Base-by-base conservation (phyloP, 192 early-diverging fungal species). In the Podila epicladia region DNA sequence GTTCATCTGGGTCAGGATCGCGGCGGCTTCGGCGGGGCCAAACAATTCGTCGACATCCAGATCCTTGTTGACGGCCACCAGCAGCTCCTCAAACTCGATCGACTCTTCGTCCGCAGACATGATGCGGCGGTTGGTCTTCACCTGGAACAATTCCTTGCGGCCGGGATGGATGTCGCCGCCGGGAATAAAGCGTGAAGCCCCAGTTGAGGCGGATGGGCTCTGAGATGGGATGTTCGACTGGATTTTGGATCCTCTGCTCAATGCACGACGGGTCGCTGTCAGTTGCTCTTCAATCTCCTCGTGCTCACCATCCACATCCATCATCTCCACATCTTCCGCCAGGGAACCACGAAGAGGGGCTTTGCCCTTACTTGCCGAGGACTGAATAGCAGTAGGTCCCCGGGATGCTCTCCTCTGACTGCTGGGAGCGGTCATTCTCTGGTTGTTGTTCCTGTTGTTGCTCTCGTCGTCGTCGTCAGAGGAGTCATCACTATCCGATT, bases 1-100 rank as follows among this genome's bases (percentile, higher is more conserved):
- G 63, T 86, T 82, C 93, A 94, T 88, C 48, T 72, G 78, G 33
- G 82, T 73, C 65, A 94, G 79, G 19, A 90, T 91, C 2, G 78
- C 78, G 29, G 89, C 86, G 4, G 88, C 87, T 86, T 94, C 92
- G 55, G 67, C 65, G 4, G 82, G 62, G 24, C 85, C 84, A 69
- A 93, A 94, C 22, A 72, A 70, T 31, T 75, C 70, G 20, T 73
- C 45, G 5, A 72, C 58, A 20, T 68, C 49, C 20, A 92, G 65
- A 9, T 70, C 76, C 28, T 73, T 77, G 79, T 92, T 94, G 59
- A 93, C 82, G 41, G 84, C 85, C 15, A 77, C 69, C 64, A 92
- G 67, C 60, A 92, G 85, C 22, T 82, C 72, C 57, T 89, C 85
- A 65, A 92, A 89, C 31, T 74, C 83, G 60, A 86, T 86, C 41